phyloP scores from a whole-genome alignment of 2,329 filamentous ascomycete species.

The Colletotrichum caudatum region DNA sequence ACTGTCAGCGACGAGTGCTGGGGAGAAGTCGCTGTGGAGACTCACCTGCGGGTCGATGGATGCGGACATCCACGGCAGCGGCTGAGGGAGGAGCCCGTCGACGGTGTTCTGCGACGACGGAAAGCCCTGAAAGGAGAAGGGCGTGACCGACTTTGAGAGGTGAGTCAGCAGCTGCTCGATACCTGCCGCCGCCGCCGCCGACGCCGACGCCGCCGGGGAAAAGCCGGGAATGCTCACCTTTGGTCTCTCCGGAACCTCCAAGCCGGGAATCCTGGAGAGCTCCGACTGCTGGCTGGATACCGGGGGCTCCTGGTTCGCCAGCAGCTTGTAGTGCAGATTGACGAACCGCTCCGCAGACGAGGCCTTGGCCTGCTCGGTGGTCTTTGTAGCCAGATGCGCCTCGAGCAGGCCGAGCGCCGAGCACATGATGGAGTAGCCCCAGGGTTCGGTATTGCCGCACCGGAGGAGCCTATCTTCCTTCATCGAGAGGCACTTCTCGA shows the following conservation, averaged over 20 bases:
- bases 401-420: constrained; percentile 70
- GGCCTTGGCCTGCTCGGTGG: constrained; percentile 68
- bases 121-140: constrained; percentile 52
- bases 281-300: constrained; percentile 50
- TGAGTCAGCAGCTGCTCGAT: constrained; percentile 21
- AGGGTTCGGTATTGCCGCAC: constrained; percentile 74
- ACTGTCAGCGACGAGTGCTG: constrained; percentile 39
- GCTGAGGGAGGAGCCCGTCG: constrained; percentile 44
- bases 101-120: constrained; percentile 38
- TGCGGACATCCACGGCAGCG: constrained; percentile 52
- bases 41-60: constrained; percentile 45
- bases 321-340: constrained; percentile 67
- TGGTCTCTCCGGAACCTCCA: constrained; percentile 53
- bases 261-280: constrained; percentile 45
- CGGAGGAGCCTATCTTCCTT: constrained; percentile 71
- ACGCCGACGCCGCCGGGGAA: background rate
- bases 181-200: background rate
- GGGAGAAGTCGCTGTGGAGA: constrained; percentile 41
- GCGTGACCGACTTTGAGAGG: constrained; percentile 55
- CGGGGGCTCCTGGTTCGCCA: constrained; percentile 65
- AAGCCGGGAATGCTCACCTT: constrained; percentile 51
- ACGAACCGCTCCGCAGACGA: constrained; percentile 71
- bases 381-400: constrained; percentile 69
- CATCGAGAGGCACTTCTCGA: constrained; percentile 71
- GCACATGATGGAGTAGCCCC: constrained; percentile 74